These are phyloP conservation scores for Colletotrichum sp. DNA, from an alignment of 2,329 filamentous ascomycete species.

Conservation along the genomic window DNA sequence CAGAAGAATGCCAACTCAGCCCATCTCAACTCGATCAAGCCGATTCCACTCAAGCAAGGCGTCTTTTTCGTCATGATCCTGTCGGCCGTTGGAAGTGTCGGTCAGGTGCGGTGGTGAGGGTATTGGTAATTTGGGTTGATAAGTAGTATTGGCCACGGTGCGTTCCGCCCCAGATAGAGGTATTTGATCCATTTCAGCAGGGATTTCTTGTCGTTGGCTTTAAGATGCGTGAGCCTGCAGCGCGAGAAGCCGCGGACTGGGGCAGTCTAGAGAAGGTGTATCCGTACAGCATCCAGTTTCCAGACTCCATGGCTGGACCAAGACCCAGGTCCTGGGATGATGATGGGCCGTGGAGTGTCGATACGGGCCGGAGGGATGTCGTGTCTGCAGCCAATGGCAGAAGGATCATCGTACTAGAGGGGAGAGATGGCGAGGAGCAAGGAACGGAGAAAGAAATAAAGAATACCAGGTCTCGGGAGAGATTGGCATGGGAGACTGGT, in stretches of 20 bases:
- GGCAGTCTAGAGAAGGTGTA: neutral
- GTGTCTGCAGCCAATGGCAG: neutral
- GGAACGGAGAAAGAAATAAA: neutral
- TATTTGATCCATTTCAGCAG: neutral
- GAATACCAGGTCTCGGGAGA: neutral
- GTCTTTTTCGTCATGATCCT: neutral
- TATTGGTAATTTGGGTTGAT: neutral
- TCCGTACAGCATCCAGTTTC: neutral
- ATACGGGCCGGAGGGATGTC: neutral
- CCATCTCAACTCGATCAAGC: neutral
- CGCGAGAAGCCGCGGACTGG: neutral
- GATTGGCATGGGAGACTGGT: neutral
- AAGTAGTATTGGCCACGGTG: neutral
- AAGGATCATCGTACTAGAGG: neutral
- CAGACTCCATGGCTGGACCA: neutral
- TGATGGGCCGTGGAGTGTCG: neutral
- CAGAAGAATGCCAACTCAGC: neutral
- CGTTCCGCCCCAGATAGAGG: neutral
- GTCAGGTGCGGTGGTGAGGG: neutral
- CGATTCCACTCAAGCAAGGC: neutral
- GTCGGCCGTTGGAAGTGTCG: neutral
- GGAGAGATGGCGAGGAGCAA: neutral
- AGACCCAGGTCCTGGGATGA: neutral
- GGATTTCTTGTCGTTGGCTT: neutral
- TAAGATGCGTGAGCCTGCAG: neutral